phyloP scores from a whole-genome alignment of 1,284 basidiomycete species.

The Cutaneotrichosporon sp. region DNA sequence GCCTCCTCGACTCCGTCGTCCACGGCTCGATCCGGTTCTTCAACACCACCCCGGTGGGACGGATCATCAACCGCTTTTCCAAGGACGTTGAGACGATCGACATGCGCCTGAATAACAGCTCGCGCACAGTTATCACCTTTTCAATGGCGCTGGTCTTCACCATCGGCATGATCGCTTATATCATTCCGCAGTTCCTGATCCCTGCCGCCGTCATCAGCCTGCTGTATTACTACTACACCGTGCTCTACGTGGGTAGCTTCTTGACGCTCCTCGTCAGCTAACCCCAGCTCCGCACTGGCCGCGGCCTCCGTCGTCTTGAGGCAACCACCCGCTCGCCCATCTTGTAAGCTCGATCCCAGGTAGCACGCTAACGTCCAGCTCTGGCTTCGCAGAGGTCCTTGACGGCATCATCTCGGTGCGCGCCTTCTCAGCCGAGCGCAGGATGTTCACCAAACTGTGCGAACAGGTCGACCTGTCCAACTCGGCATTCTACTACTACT shows the following conservation, averaged over 20 bases:
- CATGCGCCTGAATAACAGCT: constrained; percentile 60
- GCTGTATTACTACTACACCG: constrained; percentile 61
- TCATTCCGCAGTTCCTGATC: constrained; percentile 68
- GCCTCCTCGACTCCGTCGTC: constrained; percentile 37
- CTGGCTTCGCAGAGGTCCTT: constrained; percentile 72
- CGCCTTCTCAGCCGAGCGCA: constrained; percentile 74
- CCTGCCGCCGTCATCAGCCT: constrained; percentile 60
- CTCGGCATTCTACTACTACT: constrained; percentile 48
- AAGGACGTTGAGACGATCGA: constrained; percentile 77
- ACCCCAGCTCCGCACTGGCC: constrained; percentile 55
- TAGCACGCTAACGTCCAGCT: constrained; percentile 21
- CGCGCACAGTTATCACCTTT: constrained; percentile 67
- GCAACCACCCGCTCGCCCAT: constrained; percentile 45
- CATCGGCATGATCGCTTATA: constrained; percentile 55
- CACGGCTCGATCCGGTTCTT: constrained; percentile 45
- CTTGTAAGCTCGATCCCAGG: constrained; percentile 37
- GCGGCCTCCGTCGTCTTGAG: constrained; percentile 74
- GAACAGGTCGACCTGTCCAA: constrained; percentile 63
- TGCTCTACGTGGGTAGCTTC: constrained; percentile 54
- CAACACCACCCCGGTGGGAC: constrained; percentile 50
- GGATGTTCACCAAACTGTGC: constrained; percentile 69
- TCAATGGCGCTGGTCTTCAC: constrained; percentile 67
- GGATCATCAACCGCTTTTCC: constrained; percentile 73
- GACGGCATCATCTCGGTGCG: constrained; percentile 76
- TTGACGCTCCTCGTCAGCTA: neutral